Evolutionary conservation across 139 green algal species (phyloP).

Genomic region (Coelastrella sp.): DNA sequence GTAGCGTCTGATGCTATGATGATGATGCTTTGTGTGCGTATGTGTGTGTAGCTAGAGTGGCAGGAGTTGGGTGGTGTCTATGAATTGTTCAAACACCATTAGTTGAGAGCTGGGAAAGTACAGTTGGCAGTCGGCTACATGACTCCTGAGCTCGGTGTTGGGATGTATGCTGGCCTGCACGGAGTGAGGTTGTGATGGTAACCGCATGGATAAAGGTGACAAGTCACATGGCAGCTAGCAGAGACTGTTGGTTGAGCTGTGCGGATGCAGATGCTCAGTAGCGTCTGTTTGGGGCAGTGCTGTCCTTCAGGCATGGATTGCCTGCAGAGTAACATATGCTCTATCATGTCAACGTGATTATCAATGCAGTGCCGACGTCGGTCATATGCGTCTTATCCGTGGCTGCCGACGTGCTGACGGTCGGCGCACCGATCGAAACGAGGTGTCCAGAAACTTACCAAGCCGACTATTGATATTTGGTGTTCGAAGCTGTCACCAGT

Average conservation of each 20-base stretch:
- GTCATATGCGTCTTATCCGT: too few relatives aligned
- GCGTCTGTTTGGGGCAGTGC: background rate
- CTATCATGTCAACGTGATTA: background rate
- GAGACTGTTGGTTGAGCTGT: slow-evolving; percentile 33
- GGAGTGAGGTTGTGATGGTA: background rate
- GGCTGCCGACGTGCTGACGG: background rate
- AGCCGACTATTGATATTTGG: too few relatives aligned
- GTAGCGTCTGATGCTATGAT: too few relatives aligned
- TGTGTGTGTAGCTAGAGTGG: too few relatives aligned
- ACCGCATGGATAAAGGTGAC: background rate
- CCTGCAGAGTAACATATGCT: background rate
- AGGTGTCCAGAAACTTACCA: too few relatives aligned
- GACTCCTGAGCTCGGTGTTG: too few relatives aligned
- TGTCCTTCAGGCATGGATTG: background rate
- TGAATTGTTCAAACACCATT: too few relatives aligned
- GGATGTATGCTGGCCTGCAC: background rate
- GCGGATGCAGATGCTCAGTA: background rate
- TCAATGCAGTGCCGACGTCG: background rate
- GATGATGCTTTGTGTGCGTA: too few relatives aligned
- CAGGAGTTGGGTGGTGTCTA: too few relatives aligned
- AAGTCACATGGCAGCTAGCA: background rate
- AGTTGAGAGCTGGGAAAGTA: too few relatives aligned
- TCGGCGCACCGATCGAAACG: background rate
- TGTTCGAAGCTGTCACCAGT: too few relatives aligned
- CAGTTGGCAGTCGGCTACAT: too few relatives aligned